These are phyloP conservation scores for Amorphotheca resinae DNA, from an alignment of 495 filamentous ascomycete genomes.

Conservation along the genomic window DNA sequence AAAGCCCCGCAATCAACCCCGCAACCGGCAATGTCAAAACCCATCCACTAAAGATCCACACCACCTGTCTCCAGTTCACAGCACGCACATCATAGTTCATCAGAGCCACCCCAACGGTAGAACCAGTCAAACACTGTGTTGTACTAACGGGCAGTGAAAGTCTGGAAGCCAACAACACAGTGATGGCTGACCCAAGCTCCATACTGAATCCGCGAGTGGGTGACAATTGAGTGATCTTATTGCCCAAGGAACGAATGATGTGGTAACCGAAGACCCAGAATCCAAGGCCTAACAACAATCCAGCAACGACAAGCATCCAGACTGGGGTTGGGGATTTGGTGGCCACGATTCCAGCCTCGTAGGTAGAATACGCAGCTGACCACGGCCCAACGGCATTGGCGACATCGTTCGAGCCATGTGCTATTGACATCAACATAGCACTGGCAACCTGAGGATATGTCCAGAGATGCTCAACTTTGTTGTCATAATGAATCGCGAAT, in stretches of 20 bases:
- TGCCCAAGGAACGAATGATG: conserved; percentile 56
- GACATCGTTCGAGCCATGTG: conserved; percentile 73
- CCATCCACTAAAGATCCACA: conserved; percentile 45
- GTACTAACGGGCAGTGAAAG: conserved; percentile 45
- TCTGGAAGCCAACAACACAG: conserved; percentile 52
- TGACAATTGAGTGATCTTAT: conserved; percentile 55
- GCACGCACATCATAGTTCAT: conserved; percentile 44
- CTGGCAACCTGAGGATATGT: conserved; percentile 65
- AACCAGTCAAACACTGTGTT: conserved; percentile 49
- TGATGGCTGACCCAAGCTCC: conserved; percentile 57
- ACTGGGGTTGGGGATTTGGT: conserved; percentile 46
- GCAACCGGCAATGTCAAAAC: conserved; percentile 44
- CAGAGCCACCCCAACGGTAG: conserved; percentile 49
- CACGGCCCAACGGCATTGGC: conserved; percentile 65
- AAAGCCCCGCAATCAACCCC: conserved; percentile 41
- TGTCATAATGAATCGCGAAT: conserved; percentile 59
- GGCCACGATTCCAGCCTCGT: conserved; percentile 24
- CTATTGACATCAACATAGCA: conserved; percentile 62
- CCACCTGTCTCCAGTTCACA: conserved; percentile 49
- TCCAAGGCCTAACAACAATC: conserved; percentile 45
- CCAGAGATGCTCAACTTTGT: conserved; percentile 64
- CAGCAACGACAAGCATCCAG: conserved; percentile 55
- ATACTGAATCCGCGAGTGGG: conserved; percentile 56
- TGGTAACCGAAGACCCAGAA: conserved; percentile 63
- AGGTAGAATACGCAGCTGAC: conserved; percentile 48